Evolutionary conservation across 345 rosid genomes (phyloP), one percentile per base, ranked within the genome.

Genomic region (Linum usitatissimum): DNA sequence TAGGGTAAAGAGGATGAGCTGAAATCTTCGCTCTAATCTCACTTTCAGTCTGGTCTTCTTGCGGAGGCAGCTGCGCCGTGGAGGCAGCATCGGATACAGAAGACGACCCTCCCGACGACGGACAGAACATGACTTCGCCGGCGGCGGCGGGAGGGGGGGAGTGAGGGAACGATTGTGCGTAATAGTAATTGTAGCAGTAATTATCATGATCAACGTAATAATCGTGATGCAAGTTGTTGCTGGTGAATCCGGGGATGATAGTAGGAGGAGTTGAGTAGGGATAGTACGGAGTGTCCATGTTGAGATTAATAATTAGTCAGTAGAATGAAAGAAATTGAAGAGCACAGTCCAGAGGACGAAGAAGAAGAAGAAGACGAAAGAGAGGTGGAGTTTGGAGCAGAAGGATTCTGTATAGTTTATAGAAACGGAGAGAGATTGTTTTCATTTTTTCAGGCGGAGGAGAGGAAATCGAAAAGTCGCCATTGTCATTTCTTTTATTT

Each of bases 1-100:
- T 74, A 60, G 87, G 84, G 72, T 82, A 82, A 63, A 77, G 84
- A 59, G 84, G 82, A 61, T 82, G 87, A 58, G 84, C 68, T 18
- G 79, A 79, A 65, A 82, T 78, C 66, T 70, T 80, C 31, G 81
- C 78, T 69, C 78, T 77, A 63, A 77, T 75, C 48, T 65, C 78
- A 19, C 69, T 59, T 21, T 76, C 75, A 30, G 39, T 66, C 61
- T 75, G 70, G 12, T 71, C 78, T 14, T 77, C 78, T 30, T 30
- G 30, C 57, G 73, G 31, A 63, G 61, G 71, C 49, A 70, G 31
- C 66, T 68, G 73, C 19, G 66, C 72, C 71, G 59, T 62, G 14
- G 85, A 81, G 30, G 73, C 80, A 39, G 80, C 78, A 51, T 78
- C 85, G 10, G 85, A 78, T 18, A 77, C 63, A 1, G 60, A 57